Evolutionary conservation across 345 rosid genomes (phyloP).

Genomic region (Odontarrhena argentea): DNA sequence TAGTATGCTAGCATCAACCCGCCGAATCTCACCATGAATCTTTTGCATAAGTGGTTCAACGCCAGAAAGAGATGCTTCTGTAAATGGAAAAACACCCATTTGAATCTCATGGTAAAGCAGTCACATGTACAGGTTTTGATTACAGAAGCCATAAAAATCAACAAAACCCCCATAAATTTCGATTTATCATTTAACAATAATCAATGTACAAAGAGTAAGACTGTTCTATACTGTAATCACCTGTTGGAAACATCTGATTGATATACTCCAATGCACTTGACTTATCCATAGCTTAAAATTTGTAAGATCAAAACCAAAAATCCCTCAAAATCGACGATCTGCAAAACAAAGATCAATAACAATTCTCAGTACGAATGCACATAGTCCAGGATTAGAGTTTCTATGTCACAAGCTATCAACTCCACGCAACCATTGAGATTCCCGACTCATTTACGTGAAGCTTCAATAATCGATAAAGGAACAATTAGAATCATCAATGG

Average conservation of each 20-base stretch:
- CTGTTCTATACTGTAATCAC: constrained; percentile 30
- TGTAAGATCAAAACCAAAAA: constrained; percentile 25
- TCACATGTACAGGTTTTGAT: constrained; percentile 2
- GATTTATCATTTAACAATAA: constrained; percentile 1
- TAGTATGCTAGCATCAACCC: constrained; percentile 86
- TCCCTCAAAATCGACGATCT: constrained; percentile 32
- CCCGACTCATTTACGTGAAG: neutral
- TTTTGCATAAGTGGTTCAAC: constrained; percentile 98
- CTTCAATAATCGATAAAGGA: constrained; percentile 2
- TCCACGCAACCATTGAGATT: constrained; percentile 21
- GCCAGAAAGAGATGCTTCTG: constrained; percentile 97
- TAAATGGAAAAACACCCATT: constrained; percentile 30
- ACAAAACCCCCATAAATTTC: neutral
- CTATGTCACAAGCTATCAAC: constrained; percentile 17
- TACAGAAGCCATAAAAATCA: constrained; percentile 12
- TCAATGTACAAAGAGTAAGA: neutral
- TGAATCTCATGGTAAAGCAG: constrained; percentile 8
- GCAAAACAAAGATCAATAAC: constrained; percentile 23
- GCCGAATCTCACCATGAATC: constrained; percentile 91
- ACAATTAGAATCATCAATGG: constrained; percentile 8
- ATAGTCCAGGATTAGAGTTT: neutral
- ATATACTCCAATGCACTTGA: constrained; percentile 92
- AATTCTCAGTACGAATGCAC: neutral
- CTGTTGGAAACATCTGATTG: constrained; percentile 99
- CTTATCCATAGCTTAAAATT: constrained; percentile 69